Base-by-base conservation (phyloP, 31 red algal species). In the Odonthalia washingtoniensis region DNA sequence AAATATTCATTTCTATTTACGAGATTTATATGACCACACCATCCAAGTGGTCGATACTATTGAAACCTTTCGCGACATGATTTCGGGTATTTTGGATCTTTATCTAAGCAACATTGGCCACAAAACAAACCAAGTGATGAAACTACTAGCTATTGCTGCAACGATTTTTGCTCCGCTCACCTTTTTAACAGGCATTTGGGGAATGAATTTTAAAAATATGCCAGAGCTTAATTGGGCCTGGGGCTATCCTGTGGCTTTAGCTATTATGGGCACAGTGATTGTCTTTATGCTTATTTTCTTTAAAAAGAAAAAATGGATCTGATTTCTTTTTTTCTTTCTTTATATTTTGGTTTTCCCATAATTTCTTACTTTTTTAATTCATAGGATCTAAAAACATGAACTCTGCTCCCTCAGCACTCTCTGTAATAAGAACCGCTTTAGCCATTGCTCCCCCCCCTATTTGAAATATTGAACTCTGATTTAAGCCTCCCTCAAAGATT, bases 91-190 rank as follows among this genome's bases (percentile, higher is more conserved):
- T 33, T 35, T 33, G 33, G 64, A 67, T 67, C 64, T 67, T 67
- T 67, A 67, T 67, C 64, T 67, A 33, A 33, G 30, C 33, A 35
- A 67, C 27, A 67, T 67, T 35, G 33, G 64, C 33, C 33, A 33
- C 64, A 67, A 67, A 67, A 82, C 73, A 65, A 46, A 91, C 33
- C 74, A 84, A 85, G 74, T 91, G 1, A 88, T 94, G 92, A 78
- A 94, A 66, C 86, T 73, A 40, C 76, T 94, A 63, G 89, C 92
- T 24, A 82, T 94, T 24, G 89, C 92, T 40, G 92, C 86, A 21
- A 94, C 92, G 9, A 5, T 94, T 45, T 94, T 94, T 64, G 89
- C 92, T 63, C 92, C 92, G 28, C 70, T 94, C 38, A 92, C 92
- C 33, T 94, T 94, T 75, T 83, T 94, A 61, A 82, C 92, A 27